Base-by-base conservation (phyloP, 257 asterid species). In the Coffea canephora region DNA sequence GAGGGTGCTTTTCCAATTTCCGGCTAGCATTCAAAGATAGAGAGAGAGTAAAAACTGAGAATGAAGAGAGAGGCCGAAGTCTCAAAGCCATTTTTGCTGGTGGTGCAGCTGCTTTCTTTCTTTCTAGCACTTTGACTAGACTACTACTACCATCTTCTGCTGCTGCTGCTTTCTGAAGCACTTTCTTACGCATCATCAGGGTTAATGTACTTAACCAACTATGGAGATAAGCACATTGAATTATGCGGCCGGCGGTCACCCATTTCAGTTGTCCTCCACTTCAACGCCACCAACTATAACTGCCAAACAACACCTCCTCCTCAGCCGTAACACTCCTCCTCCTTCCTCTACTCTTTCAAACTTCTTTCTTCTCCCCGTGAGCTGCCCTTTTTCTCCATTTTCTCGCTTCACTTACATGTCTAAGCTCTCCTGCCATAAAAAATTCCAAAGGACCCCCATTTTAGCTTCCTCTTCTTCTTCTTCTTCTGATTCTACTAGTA, bases 401-500 rank as follows among this genome's bases (percentile, higher is more conserved):
- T 83, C n/a, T 18, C 59, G 39, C 43, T 31, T 39, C 45, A 80
- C 78, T 79, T 79, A 36, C 77, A 84, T 83, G 77, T 82, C 83
- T 39, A 84, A 71, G 66, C 77, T 78, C 82, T 87, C 86, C 83
- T 91, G 93, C 82, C 90, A 81, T 59, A 92, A 27, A 27, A 27
- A 50, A 50, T 8, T 1, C 14, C 55, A 84, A 84, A 85, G 85
- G 79, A 81, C 79, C 69, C 36, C 62, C 15, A 83, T 92, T 76
- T 78, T 86, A 41, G 97, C 96, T 64, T 87, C 99, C 69, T 84
- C 93, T 2, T 84, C 91, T 54, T 82, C 91, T 54, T 82, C 90
- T 54, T 80, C 83, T 57, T 39, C 34, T 31, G 34, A 31, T 31
- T 31, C 34, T 15, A 27, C 62, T 66, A 55, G 90, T 27, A 77